Evolutionary conservation across 208 protist species (phyloP), one percentile per base, ranked within the genome.

Genomic region (Leptomonas seymouri): DNA sequence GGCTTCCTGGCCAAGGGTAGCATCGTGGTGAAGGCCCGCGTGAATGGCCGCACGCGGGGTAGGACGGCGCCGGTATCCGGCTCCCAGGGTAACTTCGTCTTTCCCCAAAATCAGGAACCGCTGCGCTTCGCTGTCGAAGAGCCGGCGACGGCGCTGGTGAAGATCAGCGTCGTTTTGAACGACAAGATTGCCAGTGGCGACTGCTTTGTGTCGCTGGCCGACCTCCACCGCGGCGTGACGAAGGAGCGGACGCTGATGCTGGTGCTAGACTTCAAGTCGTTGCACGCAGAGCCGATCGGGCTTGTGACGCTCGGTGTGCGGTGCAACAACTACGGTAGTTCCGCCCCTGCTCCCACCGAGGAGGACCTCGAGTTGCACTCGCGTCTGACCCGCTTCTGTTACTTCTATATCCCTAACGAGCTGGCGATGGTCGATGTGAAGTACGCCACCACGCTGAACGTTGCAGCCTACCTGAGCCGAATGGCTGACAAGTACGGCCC

Each of bases 401-500:
- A 80, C 63, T 93, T 88, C 69, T 94, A 96, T 72, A 41, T 86
- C 15, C 86, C 73, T 3, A 58, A 58, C 2, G 79, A 91, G 64
- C 67, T 96, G 31, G 78, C 78, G 30, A 80, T 67, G 62, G 82
- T 84, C 39, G 81, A 90, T 44, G 72, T 94, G 31, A 78, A 78
- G 50, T 93, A 85, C 74, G 77, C 81, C 16, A 84, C 67, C 23
- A 91, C 71, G 57, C 64, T 89, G 48, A 90, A 93, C 71, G 67
- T 91, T 27, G 81, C 87, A 18, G 80, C 78, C 18, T 83, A 90
- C 75, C 56, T 96, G 41, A 63, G 74, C 49, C 76, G 74, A 31
- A 76, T 94, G 62, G 78, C 80, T 16, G 67, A 86, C 23, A 82
- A 74, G 62, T 82, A 94, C 78, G 91, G 91, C 27, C 88, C 88